Evolutionary conservation across 306 rosid species (phyloP).

Genomic region (Parietaria judaica): DNA sequence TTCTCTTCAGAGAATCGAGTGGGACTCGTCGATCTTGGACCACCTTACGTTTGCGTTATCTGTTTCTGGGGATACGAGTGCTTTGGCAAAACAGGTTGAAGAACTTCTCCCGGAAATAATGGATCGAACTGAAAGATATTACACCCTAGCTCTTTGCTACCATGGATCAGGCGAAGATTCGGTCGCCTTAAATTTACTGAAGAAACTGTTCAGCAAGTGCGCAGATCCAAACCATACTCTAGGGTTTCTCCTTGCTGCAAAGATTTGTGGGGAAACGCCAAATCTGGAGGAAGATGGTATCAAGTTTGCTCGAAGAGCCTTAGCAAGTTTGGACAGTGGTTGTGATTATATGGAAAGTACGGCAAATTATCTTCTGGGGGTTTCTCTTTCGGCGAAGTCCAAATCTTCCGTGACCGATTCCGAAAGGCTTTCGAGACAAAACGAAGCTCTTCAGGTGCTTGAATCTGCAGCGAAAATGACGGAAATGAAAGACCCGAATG

Average conservation of each 20-base stretch:
- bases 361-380: constrained; percentile 62
- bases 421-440: constrained; percentile 51
- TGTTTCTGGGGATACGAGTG: constrained; percentile 64
- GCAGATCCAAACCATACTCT: constrained; percentile 65
- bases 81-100: constrained; percentile 70
- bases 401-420: constrained; percentile 50
- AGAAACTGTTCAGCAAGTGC: constrained; percentile 41
- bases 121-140: constrained; percentile 44
- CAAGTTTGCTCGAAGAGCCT: constrained; percentile 42
- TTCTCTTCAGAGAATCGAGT: constrained; percentile 49
- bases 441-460: constrained; percentile 57
- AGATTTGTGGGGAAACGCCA: constrained; percentile 60
- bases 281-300: constrained; percentile 54
- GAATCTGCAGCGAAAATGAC: constrained; percentile 58
- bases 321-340: constrained; percentile 41
- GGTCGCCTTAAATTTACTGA: constrained; percentile 64
- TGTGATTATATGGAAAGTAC: constrained; percentile 60
- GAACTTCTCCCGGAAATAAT: constrained; percentile 63
- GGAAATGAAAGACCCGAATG: constrained; percentile 44
- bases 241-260: constrained; percentile 71
- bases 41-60: constrained; percentile 86
- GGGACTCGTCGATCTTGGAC: constrained; percentile 95
- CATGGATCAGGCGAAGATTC: constrained; percentile 61
- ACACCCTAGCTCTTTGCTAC: constrained; percentile 69
- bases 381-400: constrained; percentile 61